Conservation (phyloP, 768 basidiomycete species). For the Aureoboletus auriporus region DNA sequence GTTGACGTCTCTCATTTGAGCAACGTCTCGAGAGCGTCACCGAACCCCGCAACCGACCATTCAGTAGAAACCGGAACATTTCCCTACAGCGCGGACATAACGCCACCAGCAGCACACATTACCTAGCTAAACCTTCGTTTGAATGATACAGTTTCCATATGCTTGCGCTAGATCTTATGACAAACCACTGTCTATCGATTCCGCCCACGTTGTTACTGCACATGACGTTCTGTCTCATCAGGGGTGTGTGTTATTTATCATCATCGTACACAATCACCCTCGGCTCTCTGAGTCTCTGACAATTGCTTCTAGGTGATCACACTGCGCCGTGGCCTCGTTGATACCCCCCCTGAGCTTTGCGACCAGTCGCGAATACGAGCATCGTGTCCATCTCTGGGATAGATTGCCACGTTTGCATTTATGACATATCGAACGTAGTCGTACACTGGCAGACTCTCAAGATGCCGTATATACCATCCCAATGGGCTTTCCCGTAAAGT, state of each 20-base stretch:
- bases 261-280: too few species aligned
- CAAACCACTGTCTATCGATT: conserved; percentile 34
- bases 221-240: conserved; percentile 23
- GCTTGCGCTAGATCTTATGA: conserved; percentile 29
- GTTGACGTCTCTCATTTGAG: conserved; percentile 6
- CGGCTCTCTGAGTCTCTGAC: conserved; percentile 1
- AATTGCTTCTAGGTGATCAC: conserved; percentile 5
- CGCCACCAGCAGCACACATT: not conserved
- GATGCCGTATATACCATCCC: conserved; percentile 40
- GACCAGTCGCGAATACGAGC: conserved; percentile 49
- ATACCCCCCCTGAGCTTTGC: conserved; percentile 40
- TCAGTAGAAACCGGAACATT: not conserved
- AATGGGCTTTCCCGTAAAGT: conserved; percentile 10
- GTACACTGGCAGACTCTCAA: conserved; percentile 32
- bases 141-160: not conserved
- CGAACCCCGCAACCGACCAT: not conserved
- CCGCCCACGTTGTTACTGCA: conserved; percentile 34
- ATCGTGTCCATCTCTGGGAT: conserved; percentile 45
- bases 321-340: conserved; percentile 36
- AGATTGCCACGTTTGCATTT: conserved; percentile 42
- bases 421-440: conserved; percentile 44
- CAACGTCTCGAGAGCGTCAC: not conserved
- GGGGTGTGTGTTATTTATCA: too few species aligned
- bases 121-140: not conserved
- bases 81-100: not conserved